These are phyloP conservation scores for Mycena filopes DNA, from an alignment of 768 basidiomycete genomes.

Conservation along the genomic window DNA sequence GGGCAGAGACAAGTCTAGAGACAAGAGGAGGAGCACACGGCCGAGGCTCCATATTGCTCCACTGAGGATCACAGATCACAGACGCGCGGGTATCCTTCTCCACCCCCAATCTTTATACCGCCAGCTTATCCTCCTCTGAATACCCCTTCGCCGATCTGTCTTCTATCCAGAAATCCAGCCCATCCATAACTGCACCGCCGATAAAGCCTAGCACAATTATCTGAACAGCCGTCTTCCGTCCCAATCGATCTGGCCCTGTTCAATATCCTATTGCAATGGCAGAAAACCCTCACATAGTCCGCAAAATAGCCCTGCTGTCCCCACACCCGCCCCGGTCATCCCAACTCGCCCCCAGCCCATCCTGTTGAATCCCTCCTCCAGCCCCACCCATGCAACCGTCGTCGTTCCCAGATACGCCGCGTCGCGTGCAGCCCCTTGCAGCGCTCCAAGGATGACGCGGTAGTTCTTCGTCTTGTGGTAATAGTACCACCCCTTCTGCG, in stretches of 20 bases:
- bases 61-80: too few species aligned
- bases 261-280: slow-evolving; percentile 16
- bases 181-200: slow-evolving; percentile 64
- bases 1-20: slow-evolving; percentile 33
- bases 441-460: slow-evolving; percentile 76
- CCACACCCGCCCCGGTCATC: slow-evolving; percentile 71
- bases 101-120: neutral
- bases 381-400: slow-evolving; percentile 54
- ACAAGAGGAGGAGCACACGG: slow-evolving; percentile 31
- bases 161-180: slow-evolving; percentile 46
- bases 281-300: slow-evolving; percentile 59
- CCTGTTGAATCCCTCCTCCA: slow-evolving; percentile 53
- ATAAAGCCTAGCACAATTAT: slow-evolving; percentile 65
- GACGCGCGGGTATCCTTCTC: too few species aligned
- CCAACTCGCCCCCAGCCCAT: slow-evolving; percentile 53
- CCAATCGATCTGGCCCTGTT: slow-evolving; percentile 63
- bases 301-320: slow-evolving; percentile 69
- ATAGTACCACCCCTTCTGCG: slow-evolving; percentile 93
- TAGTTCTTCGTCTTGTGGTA: slow-evolving; percentile 98
- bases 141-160: slow-evolving; percentile 5
- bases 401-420: slow-evolving; percentile 58
- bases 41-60: neutral
- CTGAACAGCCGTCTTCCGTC: slow-evolving; percentile 59
- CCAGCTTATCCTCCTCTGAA: neutral
- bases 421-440: slow-evolving; percentile 73